Percentiles rank a stretch among this genome's conserved stretches.
Conservation (phyloP, 1,284 basidiomycete genomes). For the Testicularia cyperi region DNA sequence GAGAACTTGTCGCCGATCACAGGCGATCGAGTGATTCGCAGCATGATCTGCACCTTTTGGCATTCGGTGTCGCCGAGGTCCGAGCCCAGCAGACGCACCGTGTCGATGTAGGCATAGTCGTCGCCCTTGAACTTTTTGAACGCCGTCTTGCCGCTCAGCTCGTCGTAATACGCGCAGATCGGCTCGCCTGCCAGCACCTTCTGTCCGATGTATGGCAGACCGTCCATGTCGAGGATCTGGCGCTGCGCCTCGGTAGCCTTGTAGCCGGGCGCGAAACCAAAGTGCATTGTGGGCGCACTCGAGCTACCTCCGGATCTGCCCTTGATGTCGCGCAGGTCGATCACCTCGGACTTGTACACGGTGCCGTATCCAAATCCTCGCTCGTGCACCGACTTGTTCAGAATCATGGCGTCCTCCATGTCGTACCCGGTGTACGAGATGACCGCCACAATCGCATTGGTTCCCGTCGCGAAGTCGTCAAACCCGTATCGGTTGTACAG, state of each 20-base stretch:
- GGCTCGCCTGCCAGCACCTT: conserved; percentile 75
- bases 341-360: conserved; percentile 90
- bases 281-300: conserved; percentile 67
- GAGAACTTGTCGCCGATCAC: conserved; percentile 99
- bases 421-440: conserved; percentile 99
- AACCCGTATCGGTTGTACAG: conserved; percentile 96
- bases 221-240: conserved; percentile 77
- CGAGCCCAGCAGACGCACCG: conserved; percentile 84
- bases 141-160: conserved; percentile 77
- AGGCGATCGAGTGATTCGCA: conserved; percentile 89
- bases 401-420: conserved; percentile 99
- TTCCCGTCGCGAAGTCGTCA: conserved; percentile 97
- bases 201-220: conserved; percentile 77
- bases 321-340: conserved; percentile 79
- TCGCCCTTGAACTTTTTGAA: conserved; percentile 97
- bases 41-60: conserved; percentile 89
- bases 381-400: conserved; percentile 98
- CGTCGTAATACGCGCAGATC: conserved; percentile 76
- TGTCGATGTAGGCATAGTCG: conserved; percentile 85
- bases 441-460: conserved; percentile 96
- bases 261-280: conserved; percentile 72
- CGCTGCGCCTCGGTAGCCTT: conserved; percentile 36
- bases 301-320: conserved; percentile 22
- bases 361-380: conserved; percentile 96
- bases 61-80: conserved; percentile 81